Conservation (phyloP, 768 basidiomycete species). For the Scleroderma bovista region DNA sequence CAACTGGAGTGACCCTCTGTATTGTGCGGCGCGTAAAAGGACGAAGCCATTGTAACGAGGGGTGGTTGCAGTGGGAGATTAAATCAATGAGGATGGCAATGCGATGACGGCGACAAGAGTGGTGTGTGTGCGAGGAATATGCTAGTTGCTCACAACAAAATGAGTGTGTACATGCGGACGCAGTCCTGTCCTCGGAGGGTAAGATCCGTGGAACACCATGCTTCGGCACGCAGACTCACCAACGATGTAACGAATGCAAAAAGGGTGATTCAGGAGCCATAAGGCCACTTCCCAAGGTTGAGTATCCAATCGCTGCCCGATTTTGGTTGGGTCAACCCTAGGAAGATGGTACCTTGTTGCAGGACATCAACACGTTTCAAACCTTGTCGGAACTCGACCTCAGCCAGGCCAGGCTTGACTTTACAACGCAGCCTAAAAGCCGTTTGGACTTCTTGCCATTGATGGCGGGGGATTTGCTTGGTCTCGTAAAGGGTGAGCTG, state of each 20-base stretch:
- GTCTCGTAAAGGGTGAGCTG: conserved; percentile 43
- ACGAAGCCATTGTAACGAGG: background rate
- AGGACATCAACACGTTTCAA: conserved; percentile 54
- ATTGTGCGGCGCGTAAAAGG: background rate
- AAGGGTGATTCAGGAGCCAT: background rate
- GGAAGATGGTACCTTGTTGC: conserved; percentile 47
- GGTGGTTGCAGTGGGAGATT: background rate
- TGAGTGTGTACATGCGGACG: conserved; percentile 3
- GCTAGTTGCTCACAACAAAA: background rate
- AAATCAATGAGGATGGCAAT: background rate
- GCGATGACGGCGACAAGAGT: background rate
- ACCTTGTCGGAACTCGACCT: conserved; percentile 40
- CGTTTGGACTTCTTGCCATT: conserved; percentile 28
- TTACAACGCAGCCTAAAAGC: conserved; percentile 45
- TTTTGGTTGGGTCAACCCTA: conserved; percentile 39
- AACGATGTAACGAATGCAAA: background rate
- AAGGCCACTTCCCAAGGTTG: conserved; percentile 19
- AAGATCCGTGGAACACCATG: background rate
- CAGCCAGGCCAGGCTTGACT: conserved; percentile 35
- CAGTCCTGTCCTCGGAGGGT: conserved; percentile 1
- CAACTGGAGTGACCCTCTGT: background rate
- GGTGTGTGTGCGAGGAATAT: background rate
- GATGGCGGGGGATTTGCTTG: conserved; percentile 23
- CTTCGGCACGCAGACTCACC: background rate
- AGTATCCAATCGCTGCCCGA: conserved; percentile 33